Evolutionary conservation across 176 grass and related monocot genomes (phyloP), one percentile per base, ranked within the genome.

Genomic region (Hordeum vulgare): DNA sequence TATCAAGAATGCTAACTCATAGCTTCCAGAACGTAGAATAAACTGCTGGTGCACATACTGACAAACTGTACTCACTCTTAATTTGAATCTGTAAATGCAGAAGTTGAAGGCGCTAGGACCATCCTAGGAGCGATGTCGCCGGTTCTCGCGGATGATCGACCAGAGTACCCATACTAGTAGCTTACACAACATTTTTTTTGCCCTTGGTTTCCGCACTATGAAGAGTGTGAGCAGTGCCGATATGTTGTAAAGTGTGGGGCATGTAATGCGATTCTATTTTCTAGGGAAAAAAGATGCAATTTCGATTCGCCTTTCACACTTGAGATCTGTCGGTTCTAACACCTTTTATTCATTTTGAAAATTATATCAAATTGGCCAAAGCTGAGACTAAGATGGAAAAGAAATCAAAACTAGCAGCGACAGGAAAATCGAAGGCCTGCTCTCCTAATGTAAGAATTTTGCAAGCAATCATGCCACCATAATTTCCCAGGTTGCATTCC

Each of bases 71-170:
- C 23, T 75, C n/a, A 66, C 74, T 73, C 23, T 20, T n/a, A n/a
- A n/a, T n/a, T 72, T 80, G 18, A 62, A 60, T 83, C 36, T 47
- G 26, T 80, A 20, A 82, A 34, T 89, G 86, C 90, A 97, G 95
- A 97, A 97, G 71, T 15, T 97, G 81, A 97, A 94, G 88, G 60
- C 89, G 53, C 86, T 97, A 54, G 89, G 41, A 47, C 85, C 49
- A 68, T 77, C 85, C 17, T 41, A 80, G 36, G 80, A 57, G 61
- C 36, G 28, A 61, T 71, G 47, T 36, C 59, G 61, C 57, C 35
- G 29, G 36, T 6, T 66, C 44, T 67, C 9, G 44, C 33, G 23
- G 57, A 8, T 9, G 47, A 58, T 61, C 17, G 18, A 53, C 20
- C 49, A 25, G 68, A 65, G 41, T 62, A n/a, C 65, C 37, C 4